Percentiles rank a stretch among this genome's conserved stretches.
These are phyloP conservation scores for Radiomyces spectabilis DNA, from an alignment of 192 early-diverging fungal genomes.

Conservation along the genomic window DNA sequence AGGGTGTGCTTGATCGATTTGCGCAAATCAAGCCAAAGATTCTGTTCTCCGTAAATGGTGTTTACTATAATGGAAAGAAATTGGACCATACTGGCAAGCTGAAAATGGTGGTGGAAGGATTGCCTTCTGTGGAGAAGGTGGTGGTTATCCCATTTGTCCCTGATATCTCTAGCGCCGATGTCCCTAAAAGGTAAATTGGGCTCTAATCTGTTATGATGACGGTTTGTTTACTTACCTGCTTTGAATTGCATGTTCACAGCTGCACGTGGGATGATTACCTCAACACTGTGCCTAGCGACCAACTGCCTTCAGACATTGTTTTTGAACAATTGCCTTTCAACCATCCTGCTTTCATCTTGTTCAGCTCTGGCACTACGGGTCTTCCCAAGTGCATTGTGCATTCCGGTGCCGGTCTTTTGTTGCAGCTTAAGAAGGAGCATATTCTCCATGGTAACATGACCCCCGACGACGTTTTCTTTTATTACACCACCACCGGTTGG, in stretches of 20 bases:
- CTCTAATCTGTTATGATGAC: neutral
- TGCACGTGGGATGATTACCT: constrained; percentile 43
- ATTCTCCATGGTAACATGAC: constrained; percentile 75
- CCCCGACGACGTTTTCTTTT: constrained; percentile 75
- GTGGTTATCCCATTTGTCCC: constrained; percentile 75
- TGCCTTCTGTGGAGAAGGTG: constrained; percentile 64
- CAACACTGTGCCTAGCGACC: constrained; percentile 17
- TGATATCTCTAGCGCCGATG: constrained; percentile 8
- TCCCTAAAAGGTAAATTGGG: constrained; percentile 12
- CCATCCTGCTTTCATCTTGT: constrained; percentile 89
- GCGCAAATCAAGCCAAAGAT: constrained; percentile 87
- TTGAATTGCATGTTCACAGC: neutral
- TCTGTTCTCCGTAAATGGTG: constrained; percentile 83
- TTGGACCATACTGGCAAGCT: constrained; percentile 76
- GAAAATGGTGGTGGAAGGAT: constrained; percentile 54
- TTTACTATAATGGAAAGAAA: constrained; percentile 87
- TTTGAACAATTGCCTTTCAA: constrained; percentile 88
- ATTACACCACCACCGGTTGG: constrained; percentile 89
- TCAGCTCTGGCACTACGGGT: constrained; percentile 91
- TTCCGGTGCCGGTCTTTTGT: constrained; percentile 79
- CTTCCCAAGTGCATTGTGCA: constrained; percentile 97
- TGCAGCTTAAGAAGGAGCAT: constrained; percentile 95
- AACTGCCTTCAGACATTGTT: constrained; percentile 33
- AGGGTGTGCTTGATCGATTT: constrained; percentile 90
- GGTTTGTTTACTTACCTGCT: neutral